These are phyloP conservation scores for Fusarium marasasianum DNA, from an alignment of 2,329 filamentous ascomycete genomes.

Conservation along the genomic window DNA sequence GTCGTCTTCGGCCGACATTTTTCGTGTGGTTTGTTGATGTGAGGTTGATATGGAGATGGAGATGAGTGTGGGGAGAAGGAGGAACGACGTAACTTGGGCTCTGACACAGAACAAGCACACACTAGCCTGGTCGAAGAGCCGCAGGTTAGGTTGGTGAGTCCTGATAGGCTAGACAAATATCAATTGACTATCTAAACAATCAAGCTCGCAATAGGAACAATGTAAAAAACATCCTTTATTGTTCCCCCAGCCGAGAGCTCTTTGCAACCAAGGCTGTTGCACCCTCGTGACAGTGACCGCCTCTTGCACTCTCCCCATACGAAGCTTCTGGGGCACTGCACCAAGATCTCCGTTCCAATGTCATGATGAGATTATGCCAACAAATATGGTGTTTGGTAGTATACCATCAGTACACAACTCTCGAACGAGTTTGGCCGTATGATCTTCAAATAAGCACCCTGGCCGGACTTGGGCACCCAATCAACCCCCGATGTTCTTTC, in stretches of 20 bases:
- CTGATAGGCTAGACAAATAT: constrained; percentile 45
- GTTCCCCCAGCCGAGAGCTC: neutral
- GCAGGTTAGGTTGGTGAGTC: constrained; percentile 45
- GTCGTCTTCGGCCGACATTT: constrained; percentile 68
- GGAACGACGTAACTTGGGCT: constrained; percentile 44
- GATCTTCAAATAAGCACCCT: constrained; percentile 19
- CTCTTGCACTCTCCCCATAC: neutral
- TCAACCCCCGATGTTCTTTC: neutral
- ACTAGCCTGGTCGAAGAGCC: constrained; percentile 45
- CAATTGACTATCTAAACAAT: constrained; percentile 34
- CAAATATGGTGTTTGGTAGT: neutral
- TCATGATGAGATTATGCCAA: neutral
- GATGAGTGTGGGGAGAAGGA: constrained; percentile 47
- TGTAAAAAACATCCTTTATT: constrained; percentile 15
- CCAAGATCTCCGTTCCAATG: neutral
- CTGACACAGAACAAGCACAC: constrained; percentile 44
- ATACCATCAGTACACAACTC: neutral
- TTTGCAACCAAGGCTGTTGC: neutral
- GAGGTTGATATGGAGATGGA: constrained; percentile 40
- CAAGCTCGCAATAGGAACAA: constrained; percentile 25
- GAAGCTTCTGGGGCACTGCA: neutral
- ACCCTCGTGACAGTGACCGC: neutral
- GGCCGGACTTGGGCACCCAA: constrained; percentile 11
- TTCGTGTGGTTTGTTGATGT: constrained; percentile 44
- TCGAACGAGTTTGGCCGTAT: neutral